phyloP scores from a whole-genome alignment of 306 rosid species.

The Dalbergia cochinchinensis region DNA sequence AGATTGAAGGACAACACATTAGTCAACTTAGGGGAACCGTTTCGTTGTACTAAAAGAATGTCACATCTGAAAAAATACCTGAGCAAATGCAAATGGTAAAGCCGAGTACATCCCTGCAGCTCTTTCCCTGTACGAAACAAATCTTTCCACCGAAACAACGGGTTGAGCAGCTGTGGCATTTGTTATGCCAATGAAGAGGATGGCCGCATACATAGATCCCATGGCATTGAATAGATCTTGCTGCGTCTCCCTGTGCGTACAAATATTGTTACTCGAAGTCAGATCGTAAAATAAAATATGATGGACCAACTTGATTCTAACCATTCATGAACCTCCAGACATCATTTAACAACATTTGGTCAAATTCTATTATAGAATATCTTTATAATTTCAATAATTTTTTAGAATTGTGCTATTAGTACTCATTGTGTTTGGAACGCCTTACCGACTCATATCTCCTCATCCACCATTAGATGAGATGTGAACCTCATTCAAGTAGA shows the following conservation, averaged over 20 bases:
- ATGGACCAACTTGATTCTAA: background rate
- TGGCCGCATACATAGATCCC: conserved; percentile 95
- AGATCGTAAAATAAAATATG: conserved; percentile 1
- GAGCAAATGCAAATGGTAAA: conserved; percentile 94
- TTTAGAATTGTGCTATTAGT: background rate
- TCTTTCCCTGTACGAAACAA: conserved; percentile 95
- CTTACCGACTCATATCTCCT: no score
- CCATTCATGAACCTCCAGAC: conserved; percentile 20
- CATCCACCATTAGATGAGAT: no score
- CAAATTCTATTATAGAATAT: conserved; percentile 6
- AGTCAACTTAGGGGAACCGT: conserved; percentile 41
- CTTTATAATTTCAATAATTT: conserved; percentile 3
- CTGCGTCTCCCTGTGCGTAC: conserved; percentile 73
- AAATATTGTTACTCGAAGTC: conserved; percentile 31
- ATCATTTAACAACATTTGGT: conserved; percentile 25
- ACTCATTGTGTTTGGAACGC: no score
- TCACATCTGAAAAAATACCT: conserved; percentile 60
- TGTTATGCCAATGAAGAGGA: conserved; percentile 89
- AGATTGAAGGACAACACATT: conserved; percentile 30
- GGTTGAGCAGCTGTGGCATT: conserved; percentile 97
- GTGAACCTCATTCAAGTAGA: no score
- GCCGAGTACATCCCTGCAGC: conserved; percentile 98
- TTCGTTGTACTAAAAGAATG: conserved; percentile 5
- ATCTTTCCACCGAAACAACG: conserved; percentile 93
- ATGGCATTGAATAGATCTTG: conserved; percentile 91